Conservation (phyloP, 192 early-diverging fungal species). For the Linnemannia exigua region DNA sequence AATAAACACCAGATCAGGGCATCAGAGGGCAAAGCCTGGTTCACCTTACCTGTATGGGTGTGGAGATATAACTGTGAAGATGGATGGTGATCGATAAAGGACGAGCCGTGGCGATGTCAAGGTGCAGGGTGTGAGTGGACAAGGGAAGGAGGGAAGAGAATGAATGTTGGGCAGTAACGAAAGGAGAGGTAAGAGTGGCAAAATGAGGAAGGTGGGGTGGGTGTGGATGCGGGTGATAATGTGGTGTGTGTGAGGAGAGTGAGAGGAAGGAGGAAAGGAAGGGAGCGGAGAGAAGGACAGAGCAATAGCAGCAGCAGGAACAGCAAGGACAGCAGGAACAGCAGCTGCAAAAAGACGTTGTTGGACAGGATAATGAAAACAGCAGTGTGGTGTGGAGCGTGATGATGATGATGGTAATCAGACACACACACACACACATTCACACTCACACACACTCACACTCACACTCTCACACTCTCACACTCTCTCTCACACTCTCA, state of each 20-base stretch:
- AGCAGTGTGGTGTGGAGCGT: not conserved
- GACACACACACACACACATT: not conserved
- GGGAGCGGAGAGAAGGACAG: not conserved
- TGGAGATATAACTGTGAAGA: too few species aligned
- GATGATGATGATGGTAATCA: not conserved
- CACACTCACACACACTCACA: too few species aligned
- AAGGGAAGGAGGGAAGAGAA: too few species aligned
- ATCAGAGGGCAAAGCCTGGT: not conserved
- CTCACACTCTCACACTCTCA: too few species aligned
- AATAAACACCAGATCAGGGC: not conserved
- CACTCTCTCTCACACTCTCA: too few species aligned
- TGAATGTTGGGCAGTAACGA: not conserved
- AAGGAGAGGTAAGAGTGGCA: not conserved
- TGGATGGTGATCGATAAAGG: too few species aligned
- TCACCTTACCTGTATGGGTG: not conserved
- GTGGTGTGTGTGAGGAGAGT: not conserved
- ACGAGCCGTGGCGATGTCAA: too few species aligned
- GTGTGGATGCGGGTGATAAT: not conserved
- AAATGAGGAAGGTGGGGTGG: not conserved
- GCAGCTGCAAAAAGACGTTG: not conserved
- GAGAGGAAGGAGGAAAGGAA: not conserved
- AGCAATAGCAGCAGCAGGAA: too few species aligned
- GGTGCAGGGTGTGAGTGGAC: too few species aligned
- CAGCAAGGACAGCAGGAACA: not conserved
- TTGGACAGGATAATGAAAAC: not conserved